phyloP scores from a whole-genome alignment of 163 green algal species.

The Scenedesmus sp. region DNA sequence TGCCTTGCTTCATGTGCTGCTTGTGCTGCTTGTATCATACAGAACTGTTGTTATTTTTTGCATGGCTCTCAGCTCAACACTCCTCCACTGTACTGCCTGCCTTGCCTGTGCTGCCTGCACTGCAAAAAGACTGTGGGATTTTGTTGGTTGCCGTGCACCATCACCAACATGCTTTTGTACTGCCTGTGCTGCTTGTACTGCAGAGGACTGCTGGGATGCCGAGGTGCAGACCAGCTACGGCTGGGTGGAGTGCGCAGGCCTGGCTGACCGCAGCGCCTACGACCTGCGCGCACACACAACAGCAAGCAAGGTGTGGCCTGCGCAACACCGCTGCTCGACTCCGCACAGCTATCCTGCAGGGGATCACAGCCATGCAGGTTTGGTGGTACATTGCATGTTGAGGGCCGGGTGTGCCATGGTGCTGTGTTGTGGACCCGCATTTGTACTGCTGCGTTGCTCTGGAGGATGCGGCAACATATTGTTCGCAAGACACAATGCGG shows the following conservation, averaged over 20 bases:
- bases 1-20: neutral
- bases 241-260: constrained; percentile 98
- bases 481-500: no score
- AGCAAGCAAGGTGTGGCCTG: constrained; percentile 49
- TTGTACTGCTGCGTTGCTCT: no score
- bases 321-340: neutral
- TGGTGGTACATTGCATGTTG: no score
- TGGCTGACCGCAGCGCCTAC: constrained; percentile 96
- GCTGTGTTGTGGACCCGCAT: no score
- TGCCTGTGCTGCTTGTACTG: constrained; percentile 75
- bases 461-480: no score
- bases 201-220: constrained; percentile 98
- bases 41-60: constrained; percentile 98
- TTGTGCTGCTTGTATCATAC: constrained; percentile 70
- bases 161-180: neutral
- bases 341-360: no score
- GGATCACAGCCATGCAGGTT: no score
- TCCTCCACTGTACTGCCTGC: neutral
- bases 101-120: neutral
- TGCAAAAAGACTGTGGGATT: neutral
- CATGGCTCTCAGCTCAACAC: no score
- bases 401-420: no score
- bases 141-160: neutral
- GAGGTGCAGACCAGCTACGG: constrained; percentile 98
- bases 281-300: constrained; percentile 88